Conservation (phyloP, 2,329 filamentous ascomycete species). For the Pestalotiopsis sp. region DNA sequence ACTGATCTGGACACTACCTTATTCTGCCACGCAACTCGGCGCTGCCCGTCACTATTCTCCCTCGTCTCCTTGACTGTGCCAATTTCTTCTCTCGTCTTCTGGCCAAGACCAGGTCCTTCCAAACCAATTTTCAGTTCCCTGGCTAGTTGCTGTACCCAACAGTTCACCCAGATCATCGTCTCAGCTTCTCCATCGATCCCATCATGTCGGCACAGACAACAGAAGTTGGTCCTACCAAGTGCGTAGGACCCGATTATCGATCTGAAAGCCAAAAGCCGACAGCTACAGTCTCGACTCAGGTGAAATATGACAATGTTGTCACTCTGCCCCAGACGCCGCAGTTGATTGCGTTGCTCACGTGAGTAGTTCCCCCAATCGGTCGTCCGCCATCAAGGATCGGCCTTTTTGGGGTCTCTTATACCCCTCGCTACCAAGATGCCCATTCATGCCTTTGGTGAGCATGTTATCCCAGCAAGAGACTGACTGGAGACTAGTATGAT, state of each 20-base stretch:
- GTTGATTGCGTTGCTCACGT: conserved; percentile 96
- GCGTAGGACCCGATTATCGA: conserved; percentile 79
- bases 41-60: not conserved
- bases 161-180: not conserved
- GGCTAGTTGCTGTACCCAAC: not conserved
- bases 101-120: not conserved
- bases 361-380: conserved; percentile 45
- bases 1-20: not conserved
- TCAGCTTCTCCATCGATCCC: not conserved
- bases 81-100: not conserved
- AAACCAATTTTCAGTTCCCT: not conserved
- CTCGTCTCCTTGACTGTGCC: not conserved
- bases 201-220: conserved; percentile 21
- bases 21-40: not conserved
- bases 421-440: not conserved
- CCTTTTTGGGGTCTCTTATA: conserved; percentile 4
- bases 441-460: not conserved
- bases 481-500: conserved; percentile 70
- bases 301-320: conserved; percentile 83
- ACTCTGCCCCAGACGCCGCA: conserved; percentile 92
- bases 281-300: conserved; percentile 83
- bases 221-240: conserved; percentile 51
- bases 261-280: conserved; percentile 76
- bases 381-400: not conserved
- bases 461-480: not conserved